Percentiles rank a stretch among this genome's conserved stretches.
These are phyloP conservation scores for Aspergillus nomiae DNA, from an alignment of 2,329 filamentous ascomycete genomes.

Conservation along the genomic window DNA sequence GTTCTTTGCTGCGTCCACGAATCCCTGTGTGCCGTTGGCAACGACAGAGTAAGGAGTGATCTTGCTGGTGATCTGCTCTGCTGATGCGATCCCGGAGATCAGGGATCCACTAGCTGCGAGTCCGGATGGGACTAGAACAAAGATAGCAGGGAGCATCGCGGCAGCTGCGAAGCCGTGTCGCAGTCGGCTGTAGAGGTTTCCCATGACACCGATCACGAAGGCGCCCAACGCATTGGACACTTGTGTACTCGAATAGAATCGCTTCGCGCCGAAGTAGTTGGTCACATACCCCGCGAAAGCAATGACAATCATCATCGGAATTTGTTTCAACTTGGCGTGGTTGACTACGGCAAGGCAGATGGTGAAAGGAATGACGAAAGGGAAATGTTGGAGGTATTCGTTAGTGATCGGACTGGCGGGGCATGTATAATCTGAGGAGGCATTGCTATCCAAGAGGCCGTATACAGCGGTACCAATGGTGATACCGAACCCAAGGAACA, in stretches of 20 bases:
- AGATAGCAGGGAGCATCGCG: conserved; percentile 86
- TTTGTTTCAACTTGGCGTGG: conserved; percentile 79
- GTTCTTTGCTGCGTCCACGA: conserved; percentile 31
- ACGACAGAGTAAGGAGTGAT: conserved; percentile 44
- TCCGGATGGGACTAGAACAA: conserved; percentile 67
- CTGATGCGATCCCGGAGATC: conserved; percentile 59
- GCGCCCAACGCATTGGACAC: conserved; percentile 79
- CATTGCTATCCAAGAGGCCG: conserved; percentile 60
- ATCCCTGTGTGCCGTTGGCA: conserved; percentile 42
- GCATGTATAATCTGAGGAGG: conserved; percentile 54
- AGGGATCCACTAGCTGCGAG: conserved; percentile 62
- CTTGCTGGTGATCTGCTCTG: conserved; percentile 53
- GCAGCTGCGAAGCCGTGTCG: conserved; percentile 81
- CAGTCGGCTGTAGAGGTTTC: conserved; percentile 74
- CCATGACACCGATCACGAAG: conserved; percentile 75
- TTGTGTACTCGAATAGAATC: conserved; percentile 71
- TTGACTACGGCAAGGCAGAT: conserved; percentile 77
- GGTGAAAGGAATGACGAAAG: conserved; percentile 76
- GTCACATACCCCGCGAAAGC: conserved; percentile 74
- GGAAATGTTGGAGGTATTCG: conserved; percentile 58
- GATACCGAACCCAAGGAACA: conserved; percentile 73
- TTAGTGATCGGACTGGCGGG: conserved; percentile 54
- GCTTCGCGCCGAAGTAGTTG: conserved; percentile 72
- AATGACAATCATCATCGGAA: conserved; percentile 76
- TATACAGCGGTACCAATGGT: conserved; percentile 68